Percentiles rank a stretch among this genome's conserved stretches.
Evolutionary conservation across 2,329 filamentous ascomycete genomes (phyloP).

Genomic region (Westerdykella aurantiaca): DNA sequence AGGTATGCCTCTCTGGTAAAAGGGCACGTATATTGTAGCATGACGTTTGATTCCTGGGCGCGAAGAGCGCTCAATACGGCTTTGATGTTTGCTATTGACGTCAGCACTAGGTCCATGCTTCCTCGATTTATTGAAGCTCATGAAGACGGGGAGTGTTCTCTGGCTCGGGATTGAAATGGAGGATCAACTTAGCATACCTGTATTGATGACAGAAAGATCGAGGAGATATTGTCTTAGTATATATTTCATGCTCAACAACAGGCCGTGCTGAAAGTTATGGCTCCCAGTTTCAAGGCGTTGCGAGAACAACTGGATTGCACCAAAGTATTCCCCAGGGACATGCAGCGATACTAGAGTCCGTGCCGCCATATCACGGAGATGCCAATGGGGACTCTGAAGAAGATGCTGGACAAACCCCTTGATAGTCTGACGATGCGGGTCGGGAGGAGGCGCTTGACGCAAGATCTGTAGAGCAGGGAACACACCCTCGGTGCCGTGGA

Average conservation of each 20-base stretch:
- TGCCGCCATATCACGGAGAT: slow-evolving; percentile 74
- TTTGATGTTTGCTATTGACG: no score
- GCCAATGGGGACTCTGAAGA: slow-evolving; percentile 67
- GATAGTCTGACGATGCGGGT: slow-evolving; percentile 50
- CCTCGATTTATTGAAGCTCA: no score
- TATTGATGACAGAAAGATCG: no score
- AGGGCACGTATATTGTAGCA: slow-evolving; percentile 20
- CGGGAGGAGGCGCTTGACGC: slow-evolving; percentile 63
- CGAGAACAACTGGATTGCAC: slow-evolving; percentile 6
- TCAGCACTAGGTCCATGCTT: no score
- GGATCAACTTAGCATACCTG: no score
- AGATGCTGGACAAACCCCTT: slow-evolving; percentile 56
- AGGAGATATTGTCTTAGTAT: slow-evolving; percentile 19
- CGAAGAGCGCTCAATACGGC: background rate
- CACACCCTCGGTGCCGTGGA: slow-evolving; percentile 56
- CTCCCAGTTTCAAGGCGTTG: no score
- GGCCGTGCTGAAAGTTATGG: slow-evolving; percentile 29
- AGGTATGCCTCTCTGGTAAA: slow-evolving; percentile 34
- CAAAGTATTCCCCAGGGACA: slow-evolving; percentile 16
- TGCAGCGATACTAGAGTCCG: slow-evolving; percentile 52
- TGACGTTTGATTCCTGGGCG: slow-evolving; percentile 2
- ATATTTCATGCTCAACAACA: slow-evolving; percentile 28
- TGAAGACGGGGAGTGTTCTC: no score
- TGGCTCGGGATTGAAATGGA: no score
- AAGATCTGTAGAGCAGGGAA: slow-evolving; percentile 81